Conservation (phyloP, 2,329 filamentous ascomycete genomes). For the Rosellinia necatrix region DNA sequence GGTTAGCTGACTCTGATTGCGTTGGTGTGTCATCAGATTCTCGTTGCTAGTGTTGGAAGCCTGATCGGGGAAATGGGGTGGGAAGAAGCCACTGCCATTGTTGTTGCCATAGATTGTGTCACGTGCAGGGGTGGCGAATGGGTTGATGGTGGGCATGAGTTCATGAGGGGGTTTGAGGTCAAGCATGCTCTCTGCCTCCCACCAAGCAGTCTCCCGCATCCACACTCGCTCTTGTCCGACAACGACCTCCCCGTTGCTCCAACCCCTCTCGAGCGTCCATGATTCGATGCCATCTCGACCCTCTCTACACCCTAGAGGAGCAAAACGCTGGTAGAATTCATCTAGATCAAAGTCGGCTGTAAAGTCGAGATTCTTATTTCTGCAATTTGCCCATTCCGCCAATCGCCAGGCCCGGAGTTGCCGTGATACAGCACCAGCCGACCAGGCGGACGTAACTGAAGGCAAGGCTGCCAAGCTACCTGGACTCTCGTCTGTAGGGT, state of each 20-base stretch:
- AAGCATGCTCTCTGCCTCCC: slow-evolving; percentile 96
- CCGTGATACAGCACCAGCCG: slow-evolving; percentile 86
- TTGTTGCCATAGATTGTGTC: slow-evolving; percentile 74
- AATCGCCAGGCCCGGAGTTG: slow-evolving; percentile 93
- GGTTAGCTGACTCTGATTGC: slow-evolving; percentile 60
- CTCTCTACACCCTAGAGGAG: slow-evolving; percentile 81
- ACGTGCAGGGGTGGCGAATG: slow-evolving; percentile 55
- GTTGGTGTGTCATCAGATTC: slow-evolving; percentile 66
- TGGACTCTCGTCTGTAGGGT: slow-evolving; percentile 87
- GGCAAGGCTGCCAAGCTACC: slow-evolving; percentile 73
- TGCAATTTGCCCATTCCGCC: slow-evolving; percentile 93
- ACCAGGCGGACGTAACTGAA: slow-evolving; percentile 83
- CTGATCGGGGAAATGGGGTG: slow-evolving; percentile 61
- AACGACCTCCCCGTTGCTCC: slow-evolving; percentile 97
- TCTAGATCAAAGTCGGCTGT: slow-evolving; percentile 95
- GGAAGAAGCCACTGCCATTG: slow-evolving; percentile 72
- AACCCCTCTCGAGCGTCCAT: slow-evolving; percentile 92
- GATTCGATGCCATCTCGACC: slow-evolving; percentile 91
- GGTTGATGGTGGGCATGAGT: slow-evolving; percentile 38
- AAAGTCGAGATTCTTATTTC: slow-evolving; percentile 90
- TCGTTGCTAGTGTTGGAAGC: slow-evolving; percentile 72
- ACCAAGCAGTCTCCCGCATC: slow-evolving; percentile 94
- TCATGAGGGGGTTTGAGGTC: slow-evolving; percentile 75
- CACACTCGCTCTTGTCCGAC: slow-evolving; percentile 90
- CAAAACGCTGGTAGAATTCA: slow-evolving; percentile 86